phyloP scores from a whole-genome alignment of 306 rosid genomes.

The Cucumis cinereus region DNA sequence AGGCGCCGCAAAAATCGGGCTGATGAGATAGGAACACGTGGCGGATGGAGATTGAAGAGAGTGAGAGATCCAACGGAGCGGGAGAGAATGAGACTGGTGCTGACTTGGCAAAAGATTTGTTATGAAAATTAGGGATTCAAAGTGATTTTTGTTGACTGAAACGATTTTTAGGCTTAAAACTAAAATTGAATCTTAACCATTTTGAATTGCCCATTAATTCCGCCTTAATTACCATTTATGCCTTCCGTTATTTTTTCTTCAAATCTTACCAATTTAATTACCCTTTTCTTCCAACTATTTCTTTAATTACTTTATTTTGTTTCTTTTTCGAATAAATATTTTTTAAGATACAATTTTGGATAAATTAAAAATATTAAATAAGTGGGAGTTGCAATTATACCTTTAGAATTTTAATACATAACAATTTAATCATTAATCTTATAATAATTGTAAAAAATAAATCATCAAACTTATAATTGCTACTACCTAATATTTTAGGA shows the following conservation, averaged over 20 bases:
- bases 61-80: slow-evolving; percentile 12
- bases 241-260: not conserved
- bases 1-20: slow-evolving; percentile 22
- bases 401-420: too few species aligned
- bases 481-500: too few species aligned
- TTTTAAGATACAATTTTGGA: too few species aligned
- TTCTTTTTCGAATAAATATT: not conserved
- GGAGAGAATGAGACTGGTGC: slow-evolving; percentile 14
- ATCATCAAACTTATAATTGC: too few species aligned
- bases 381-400: too few species aligned
- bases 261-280: not conserved
- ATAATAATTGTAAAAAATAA: too few species aligned
- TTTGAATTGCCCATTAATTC: not conserved
- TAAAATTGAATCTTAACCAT: slow-evolving; percentile 7
- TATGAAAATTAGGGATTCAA: slow-evolving; percentile 19
- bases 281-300: not conserved
- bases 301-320: not conserved
- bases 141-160: slow-evolving; percentile 50
- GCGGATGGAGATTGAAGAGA: not conserved
- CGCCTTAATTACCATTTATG: not conserved
- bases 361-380: too few species aligned
- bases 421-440: too few species aligned
- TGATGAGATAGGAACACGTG: slow-evolving; percentile 15
- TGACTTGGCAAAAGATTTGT: slow-evolving; percentile 19
- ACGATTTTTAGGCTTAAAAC: not conserved